Evolutionary conservation across 306 rosid genomes (phyloP), one percentile per base, ranked within the genome.

Genomic region (Ormosia emarginata): DNA sequence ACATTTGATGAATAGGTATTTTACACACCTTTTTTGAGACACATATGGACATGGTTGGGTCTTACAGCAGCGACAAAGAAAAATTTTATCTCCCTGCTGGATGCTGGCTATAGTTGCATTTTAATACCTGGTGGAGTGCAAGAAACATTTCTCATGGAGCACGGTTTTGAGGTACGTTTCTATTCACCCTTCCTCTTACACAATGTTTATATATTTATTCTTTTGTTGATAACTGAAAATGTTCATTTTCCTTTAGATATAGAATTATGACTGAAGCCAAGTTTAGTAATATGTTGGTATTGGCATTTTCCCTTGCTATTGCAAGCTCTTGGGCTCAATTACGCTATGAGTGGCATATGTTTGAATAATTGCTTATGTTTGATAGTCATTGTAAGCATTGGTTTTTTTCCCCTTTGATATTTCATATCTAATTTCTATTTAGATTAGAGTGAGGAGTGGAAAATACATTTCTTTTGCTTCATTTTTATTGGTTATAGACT

Each of bases 21-120:
- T 79, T 91, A 90, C 59, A 90, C 98, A 34, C 99, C 99, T 7
- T 92, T 95, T 82, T 67, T 95, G 89, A 91, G 99, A 84, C 99
- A 95, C 78, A 86, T 93, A 82, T 93, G 99, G 98, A 93, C 98
- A 58, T 95, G 99, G 99, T 70, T 93, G 90, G 99, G 99, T 79
- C 91, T 95, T 44, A 36, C 93, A 6, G 65, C 98, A 6, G 99
- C 89, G 9, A 43, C 96, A 47, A 95, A 4, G 92, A 88, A 86
- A 59, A 95, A 90, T 44, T 95, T 93, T 43, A 36, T 68, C 75
- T 89, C 97, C 85, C 79, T 81, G 73, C 84, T 93, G 66, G 81
- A 77, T 13, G 86, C 91, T 69, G 99, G 97, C 39, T 89, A 88
- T 83, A 93, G 99, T 86, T 95, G 99, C 71, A 83, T 95, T 75